Evolutionary conservation across 805 yeast species (phyloP).

Genomic region (Candida ponderosae): DNA sequence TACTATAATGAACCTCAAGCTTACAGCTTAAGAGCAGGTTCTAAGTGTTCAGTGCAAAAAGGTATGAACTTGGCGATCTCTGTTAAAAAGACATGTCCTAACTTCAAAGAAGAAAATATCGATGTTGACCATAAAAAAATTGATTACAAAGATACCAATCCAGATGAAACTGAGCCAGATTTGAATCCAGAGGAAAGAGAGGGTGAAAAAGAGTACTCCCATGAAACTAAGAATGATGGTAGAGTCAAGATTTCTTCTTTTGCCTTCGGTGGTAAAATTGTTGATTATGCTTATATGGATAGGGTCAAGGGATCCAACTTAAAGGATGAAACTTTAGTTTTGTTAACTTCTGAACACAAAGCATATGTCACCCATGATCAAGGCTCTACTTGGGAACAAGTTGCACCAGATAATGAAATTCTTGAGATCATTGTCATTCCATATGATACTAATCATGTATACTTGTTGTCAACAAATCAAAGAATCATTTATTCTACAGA

Average conservation of each 20-base stretch:
- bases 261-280: slow-evolving; percentile 44
- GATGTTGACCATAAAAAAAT: slow-evolving; percentile 12
- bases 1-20: slow-evolving; percentile 23
- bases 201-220: slow-evolving; percentile 25
- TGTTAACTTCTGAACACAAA: slow-evolving; percentile 43
- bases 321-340: slow-evolving; percentile 58
- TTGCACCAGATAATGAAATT: slow-evolving; percentile 31
- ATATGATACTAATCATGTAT: slow-evolving; percentile 42
- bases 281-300: slow-evolving; percentile 54
- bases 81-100: slow-evolving; percentile 12
- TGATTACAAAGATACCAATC: slow-evolving; percentile 18
- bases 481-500: slow-evolving; percentile 52
- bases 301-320: slow-evolving; percentile 24
- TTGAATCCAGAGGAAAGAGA: slow-evolving; percentile 23
- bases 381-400: slow-evolving; percentile 21
- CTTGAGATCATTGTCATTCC: slow-evolving; percentile 56
- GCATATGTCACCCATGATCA: slow-evolving; percentile 61
- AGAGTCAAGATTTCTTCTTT: slow-evolving; percentile 26
- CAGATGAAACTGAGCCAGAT: slow-evolving; percentile 21
- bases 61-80: slow-evolving; percentile 14
- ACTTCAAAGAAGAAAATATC: slow-evolving; percentile 5
- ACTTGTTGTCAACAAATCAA: slow-evolving; percentile 15
- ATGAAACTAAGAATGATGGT: slow-evolving; percentile 28
- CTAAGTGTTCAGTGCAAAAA: slow-evolving; percentile 30
- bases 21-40: slow-evolving; percentile 35